Evolutionary conservation across 176 grass and related monocot genomes (phyloP), one percentile per base, ranked within the genome.

Genomic region (Oryza glaberrima): DNA sequence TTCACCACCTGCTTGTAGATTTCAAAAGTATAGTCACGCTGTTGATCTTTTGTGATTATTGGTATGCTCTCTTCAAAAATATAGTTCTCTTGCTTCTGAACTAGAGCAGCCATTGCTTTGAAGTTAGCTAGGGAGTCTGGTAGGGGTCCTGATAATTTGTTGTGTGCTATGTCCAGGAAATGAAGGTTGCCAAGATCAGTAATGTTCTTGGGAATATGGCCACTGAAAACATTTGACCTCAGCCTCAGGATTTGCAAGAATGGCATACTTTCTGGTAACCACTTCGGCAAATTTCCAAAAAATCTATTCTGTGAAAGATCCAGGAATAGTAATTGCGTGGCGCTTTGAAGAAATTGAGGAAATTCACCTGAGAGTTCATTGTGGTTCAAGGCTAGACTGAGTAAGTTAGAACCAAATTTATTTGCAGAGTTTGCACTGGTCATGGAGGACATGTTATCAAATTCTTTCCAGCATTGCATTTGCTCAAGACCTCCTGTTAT

Each of bases 201-300:
- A 3, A 56, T 2, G 14, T 10, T 10, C 3, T 10, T 19, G 9
- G 79, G 88, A 20, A 90, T 81, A 16, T 16, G 30, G 3, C 88
- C 88, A 40, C 13, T 43, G 61, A 90, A 87, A 28, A 77, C 83
- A 34, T 90, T 90, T 0, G 73, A 90, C 28, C 73, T 43, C 32
- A 90, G 46, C 15, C 22, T 61, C 9, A 86, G 20, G 5, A 83
- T 11, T 11, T 54, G 2, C 6, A 76, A 20, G 0, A 9, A 1
- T 12, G 9, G 26, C 28, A 52, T 15, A 30, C 10, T 9, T 11
- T 77, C 47, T 17, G 78, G 20, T 28, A 90, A 67, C 84, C 88
- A 86, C 5, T 7, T 2, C 16, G 88, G 84, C 11, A 87, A 60
- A 6, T 4, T 47, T 67, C 84, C 73, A 17, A 36, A 77, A 20